phyloP scores from a whole-genome alignment of 2,329 filamentous ascomycete species.

The Epichloe amarillans region DNA sequence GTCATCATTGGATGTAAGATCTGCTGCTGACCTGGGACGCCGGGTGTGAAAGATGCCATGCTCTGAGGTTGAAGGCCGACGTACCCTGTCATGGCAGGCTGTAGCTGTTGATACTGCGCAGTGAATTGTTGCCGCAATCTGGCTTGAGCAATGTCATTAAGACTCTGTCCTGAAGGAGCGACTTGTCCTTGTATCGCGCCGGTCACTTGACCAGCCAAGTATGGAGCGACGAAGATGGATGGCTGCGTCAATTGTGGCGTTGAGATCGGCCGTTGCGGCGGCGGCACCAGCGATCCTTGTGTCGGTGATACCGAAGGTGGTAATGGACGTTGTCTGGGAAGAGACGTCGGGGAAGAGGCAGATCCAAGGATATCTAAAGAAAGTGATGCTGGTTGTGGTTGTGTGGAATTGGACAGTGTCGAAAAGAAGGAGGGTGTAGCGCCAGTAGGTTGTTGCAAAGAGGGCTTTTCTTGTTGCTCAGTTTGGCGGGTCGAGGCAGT shows the following conservation, averaged over 20 bases:
- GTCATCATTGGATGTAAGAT: conserved; percentile 39
- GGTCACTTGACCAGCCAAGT: conserved; percentile 75
- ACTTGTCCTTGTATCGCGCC: conserved; percentile 50
- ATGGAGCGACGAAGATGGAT: conserved; percentile 58
- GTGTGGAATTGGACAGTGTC: conserved; percentile 25
- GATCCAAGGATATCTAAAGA: neutral
- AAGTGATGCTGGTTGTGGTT: conserved; percentile 16
- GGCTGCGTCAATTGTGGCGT: conserved; percentile 72
- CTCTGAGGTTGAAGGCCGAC: conserved; percentile 21
- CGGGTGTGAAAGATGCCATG: conserved; percentile 25
- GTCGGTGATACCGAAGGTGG: conserved; percentile 50
- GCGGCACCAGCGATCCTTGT: conserved; percentile 51
- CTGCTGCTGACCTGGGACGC: conserved; percentile 15
- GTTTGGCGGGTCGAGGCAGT: conserved; percentile 3
- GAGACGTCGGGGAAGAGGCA: conserved; percentile 14
- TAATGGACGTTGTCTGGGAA: conserved; percentile 52
- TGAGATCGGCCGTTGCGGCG: conserved; percentile 65
- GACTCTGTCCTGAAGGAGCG: conserved; percentile 61
- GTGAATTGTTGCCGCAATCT: conserved; percentile 50
- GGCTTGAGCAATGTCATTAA: conserved; percentile 58
- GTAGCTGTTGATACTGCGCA: conserved; percentile 31
- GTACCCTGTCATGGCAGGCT: conserved; percentile 26
- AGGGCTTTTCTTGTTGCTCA: conserved; percentile 18
- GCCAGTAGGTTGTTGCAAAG: conserved; percentile 34
- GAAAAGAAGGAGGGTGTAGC: conserved; percentile 48